Percentiles rank a stretch among this genome's conserved stretches.
These are phyloP conservation scores for Peterozyma toletana DNA, from an alignment of 805 yeast species.

Conservation along the genomic window DNA sequence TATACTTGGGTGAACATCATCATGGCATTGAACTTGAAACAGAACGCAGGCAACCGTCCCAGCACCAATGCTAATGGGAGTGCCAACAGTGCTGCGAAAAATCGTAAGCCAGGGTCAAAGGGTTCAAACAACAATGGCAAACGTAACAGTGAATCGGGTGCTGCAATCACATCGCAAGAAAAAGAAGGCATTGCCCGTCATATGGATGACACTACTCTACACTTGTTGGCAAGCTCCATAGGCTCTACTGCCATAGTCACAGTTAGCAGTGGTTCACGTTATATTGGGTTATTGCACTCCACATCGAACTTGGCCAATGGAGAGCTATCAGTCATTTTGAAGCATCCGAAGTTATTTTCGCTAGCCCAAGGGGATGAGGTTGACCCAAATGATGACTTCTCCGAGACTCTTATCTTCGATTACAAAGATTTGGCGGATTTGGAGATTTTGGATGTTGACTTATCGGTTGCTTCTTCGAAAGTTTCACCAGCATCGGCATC, in stretches of 20 bases:
- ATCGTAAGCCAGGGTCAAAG: no score
- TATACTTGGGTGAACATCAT: no score
- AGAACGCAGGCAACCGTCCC: no score
- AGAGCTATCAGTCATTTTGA: conserved; percentile 46
- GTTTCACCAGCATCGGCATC: conserved; percentile 10
- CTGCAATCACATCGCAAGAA: conserved; percentile 12
- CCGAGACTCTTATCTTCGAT: conserved; percentile 35
- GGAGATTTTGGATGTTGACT: conserved; percentile 33
- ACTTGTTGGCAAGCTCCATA: conserved; percentile 47
- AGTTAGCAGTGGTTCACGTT: conserved; percentile 51
- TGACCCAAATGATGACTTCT: conserved; percentile 28
- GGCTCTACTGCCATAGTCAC: conserved; percentile 55
- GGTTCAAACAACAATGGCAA: neutral
- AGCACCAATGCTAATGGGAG: no score
- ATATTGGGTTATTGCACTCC: conserved; percentile 52
- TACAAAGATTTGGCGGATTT: conserved; percentile 46
- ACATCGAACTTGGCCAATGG: conserved; percentile 29
- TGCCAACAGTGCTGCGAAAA: no score
- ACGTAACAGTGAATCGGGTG: neutral
- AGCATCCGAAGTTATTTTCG: conserved; percentile 37
- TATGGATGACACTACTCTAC: conserved; percentile 50
- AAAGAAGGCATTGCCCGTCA: conserved; percentile 21
- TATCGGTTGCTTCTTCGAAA: conserved; percentile 11
- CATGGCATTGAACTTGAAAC: no score
- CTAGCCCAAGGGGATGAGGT: conserved; percentile 24